Conservation (phyloP, 805 yeast genomes). For the Metschnikowia santaceciliae region DNA sequence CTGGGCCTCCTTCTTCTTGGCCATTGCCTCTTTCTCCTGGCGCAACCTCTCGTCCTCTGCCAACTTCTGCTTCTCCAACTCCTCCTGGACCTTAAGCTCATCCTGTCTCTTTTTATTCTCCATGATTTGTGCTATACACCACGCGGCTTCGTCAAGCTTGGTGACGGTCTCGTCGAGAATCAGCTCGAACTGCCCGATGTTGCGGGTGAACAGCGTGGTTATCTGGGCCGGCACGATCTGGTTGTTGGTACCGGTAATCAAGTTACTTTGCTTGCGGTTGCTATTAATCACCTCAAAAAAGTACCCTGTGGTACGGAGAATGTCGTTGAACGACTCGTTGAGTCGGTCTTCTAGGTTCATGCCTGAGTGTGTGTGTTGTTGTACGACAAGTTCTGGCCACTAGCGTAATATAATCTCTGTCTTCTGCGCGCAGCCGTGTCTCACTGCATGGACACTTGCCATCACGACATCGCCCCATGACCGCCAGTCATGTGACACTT, state of each 20-base stretch:
- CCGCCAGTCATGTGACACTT: too few species aligned
- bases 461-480: too few species aligned
- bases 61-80: constrained; percentile 28
- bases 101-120: constrained; percentile 41
- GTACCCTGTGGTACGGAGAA: constrained; percentile 41
- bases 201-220: constrained; percentile 30
- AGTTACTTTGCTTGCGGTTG: constrained; percentile 38
- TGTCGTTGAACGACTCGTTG: constrained; percentile 37
- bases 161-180: constrained; percentile 40
- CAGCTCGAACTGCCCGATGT: constrained; percentile 37
- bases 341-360: constrained; percentile 40
- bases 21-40: constrained; percentile 20
- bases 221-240: constrained; percentile 37
- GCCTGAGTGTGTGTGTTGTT: neutral
- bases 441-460: neutral
- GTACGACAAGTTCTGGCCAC: too few species aligned
- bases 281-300: constrained; percentile 40
- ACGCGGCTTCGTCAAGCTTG: constrained; percentile 40
- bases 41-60: constrained; percentile 26
- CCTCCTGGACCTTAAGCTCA: constrained; percentile 35
- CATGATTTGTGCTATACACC: constrained; percentile 42
- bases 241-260: constrained; percentile 40
- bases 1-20: constrained; percentile 17
- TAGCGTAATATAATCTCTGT: neutral
- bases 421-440: constrained; percentile 1